Conservation (phyloP, 2,329 filamentous ascomycete species). For the Endoconidiophora polonica region DNA sequence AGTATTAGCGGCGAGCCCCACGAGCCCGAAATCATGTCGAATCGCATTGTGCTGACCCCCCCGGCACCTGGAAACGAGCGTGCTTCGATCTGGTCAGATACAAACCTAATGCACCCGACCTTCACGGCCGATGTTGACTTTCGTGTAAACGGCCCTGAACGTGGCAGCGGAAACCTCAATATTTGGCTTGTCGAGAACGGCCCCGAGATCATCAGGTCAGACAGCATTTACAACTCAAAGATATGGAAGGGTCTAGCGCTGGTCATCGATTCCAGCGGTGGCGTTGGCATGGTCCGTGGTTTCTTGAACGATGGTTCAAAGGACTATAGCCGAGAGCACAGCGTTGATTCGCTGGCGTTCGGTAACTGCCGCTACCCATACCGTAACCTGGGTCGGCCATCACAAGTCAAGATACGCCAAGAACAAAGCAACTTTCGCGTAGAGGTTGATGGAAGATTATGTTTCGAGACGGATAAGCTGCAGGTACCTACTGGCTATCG, state of each 20-base stretch:
- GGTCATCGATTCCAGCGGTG: slow-evolving; percentile 67
- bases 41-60: slow-evolving; percentile 83
- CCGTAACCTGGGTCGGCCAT: slow-evolving; percentile 76
- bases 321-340: slow-evolving; percentile 60
- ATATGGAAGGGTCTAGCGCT: slow-evolving; percentile 83
- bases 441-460: slow-evolving; percentile 59
- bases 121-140: slow-evolving; percentile 82
- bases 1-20: slow-evolving; percentile 36
- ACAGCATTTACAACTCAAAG: slow-evolving; percentile 69
- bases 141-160: slow-evolving; percentile 68
- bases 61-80: slow-evolving; percentile 72
- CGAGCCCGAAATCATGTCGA: slow-evolving; percentile 54
- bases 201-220: slow-evolving; percentile 44
- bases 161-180: slow-evolving; percentile 77
- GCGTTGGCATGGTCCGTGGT: slow-evolving; percentile 65
- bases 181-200: slow-evolving; percentile 75
- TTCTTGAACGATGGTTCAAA: slow-evolving; percentile 84
- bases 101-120: slow-evolving; percentile 41
- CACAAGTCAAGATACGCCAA: slow-evolving; percentile 58
- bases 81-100: slow-evolving; percentile 65
- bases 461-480: slow-evolving; percentile 72
- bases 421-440: slow-evolving; percentile 53
- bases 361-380: slow-evolving; percentile 84
- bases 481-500: slow-evolving; percentile 63
- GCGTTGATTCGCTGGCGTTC: slow-evolving; percentile 74